A percentile compares a stretch with the other conserved stretches of the same genome.
Evolutionary conservation across 345 rosid genomes (phyloP).

Genomic region (Mangifera indica): DNA sequence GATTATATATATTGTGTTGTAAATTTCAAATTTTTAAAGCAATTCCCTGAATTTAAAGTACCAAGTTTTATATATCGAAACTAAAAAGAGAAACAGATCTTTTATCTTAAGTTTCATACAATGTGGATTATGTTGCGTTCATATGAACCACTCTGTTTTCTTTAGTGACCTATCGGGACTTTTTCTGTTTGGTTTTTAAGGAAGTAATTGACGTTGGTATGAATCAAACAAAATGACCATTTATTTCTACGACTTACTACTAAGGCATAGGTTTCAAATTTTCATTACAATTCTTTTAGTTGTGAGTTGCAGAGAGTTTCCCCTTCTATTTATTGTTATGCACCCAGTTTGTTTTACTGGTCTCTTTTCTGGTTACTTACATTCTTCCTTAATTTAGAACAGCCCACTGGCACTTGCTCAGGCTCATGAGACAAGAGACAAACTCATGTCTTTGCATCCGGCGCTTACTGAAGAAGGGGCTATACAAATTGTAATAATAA

Average conservation of each 20-base stretch:
- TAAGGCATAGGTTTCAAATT: neutral
- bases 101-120: neutral
- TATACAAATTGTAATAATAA: conserved; percentile 79
- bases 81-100: neutral
- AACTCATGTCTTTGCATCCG: conserved; percentile 67
- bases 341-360: neutral
- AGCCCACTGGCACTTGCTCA: conserved; percentile 99
- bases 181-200: neutral
- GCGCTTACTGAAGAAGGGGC: conserved; percentile 92
- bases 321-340: neutral
- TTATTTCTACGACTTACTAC: neutral
- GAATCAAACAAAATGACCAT: neutral
- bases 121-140: neutral
- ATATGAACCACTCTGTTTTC: neutral
- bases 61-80: neutral
- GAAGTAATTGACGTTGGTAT: neutral
- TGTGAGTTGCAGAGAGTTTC: neutral
- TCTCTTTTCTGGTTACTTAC: conserved; percentile 26
- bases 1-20: neutral
- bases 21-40: neutral
- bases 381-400: conserved; percentile 39
- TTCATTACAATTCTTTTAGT: neutral
- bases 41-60: neutral
- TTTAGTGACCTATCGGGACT: neutral
- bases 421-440: conserved; percentile 86